phyloP scores from a whole-genome alignment of 2,329 filamentous ascomycete genomes.

The Claviceps arundinis region DNA sequence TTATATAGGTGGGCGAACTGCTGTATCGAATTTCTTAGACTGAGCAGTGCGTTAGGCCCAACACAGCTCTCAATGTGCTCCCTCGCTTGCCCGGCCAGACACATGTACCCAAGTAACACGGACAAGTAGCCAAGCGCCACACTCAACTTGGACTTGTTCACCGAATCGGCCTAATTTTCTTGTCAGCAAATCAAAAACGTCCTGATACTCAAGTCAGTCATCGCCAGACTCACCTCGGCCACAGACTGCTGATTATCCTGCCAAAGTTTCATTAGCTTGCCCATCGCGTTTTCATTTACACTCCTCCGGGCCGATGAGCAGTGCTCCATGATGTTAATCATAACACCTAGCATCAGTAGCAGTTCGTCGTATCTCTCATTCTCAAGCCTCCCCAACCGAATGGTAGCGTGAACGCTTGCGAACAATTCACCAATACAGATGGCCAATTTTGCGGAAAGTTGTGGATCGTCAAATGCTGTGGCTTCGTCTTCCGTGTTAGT shows the following conservation, averaged over 20 bases:
- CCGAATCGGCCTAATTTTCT: conserved; percentile 45
- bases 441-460: conserved; percentile 36
- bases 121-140: conserved; percentile 80
- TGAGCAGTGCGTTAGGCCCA: conserved; percentile 28
- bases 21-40: conserved; percentile 37
- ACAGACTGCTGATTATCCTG: conserved; percentile 51
- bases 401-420: conserved; percentile 29
- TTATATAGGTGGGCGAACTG: conserved; percentile 41
- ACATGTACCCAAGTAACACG: conserved; percentile 71
- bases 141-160: conserved; percentile 63
- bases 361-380: conserved; percentile 51
- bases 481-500: conserved; percentile 73
- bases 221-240: conserved; percentile 46
- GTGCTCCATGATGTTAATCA: conserved; percentile 81
- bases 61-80: conserved; percentile 29
- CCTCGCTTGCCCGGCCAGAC: conserved; percentile 37
- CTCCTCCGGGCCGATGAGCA: conserved; percentile 45
- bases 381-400: conserved; percentile 35
- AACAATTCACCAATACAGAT: conserved; percentile 39
- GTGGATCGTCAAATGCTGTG: conserved; percentile 50
- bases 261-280: conserved; percentile 51
- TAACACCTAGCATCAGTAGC: conserved; percentile 63
- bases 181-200: neutral
- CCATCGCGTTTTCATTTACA: conserved; percentile 30
- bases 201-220: neutral